These are phyloP conservation scores for Malbranchea zuffiana DNA, from an alignment of 2,329 filamentous ascomycete genomes.

Conservation along the genomic window DNA sequence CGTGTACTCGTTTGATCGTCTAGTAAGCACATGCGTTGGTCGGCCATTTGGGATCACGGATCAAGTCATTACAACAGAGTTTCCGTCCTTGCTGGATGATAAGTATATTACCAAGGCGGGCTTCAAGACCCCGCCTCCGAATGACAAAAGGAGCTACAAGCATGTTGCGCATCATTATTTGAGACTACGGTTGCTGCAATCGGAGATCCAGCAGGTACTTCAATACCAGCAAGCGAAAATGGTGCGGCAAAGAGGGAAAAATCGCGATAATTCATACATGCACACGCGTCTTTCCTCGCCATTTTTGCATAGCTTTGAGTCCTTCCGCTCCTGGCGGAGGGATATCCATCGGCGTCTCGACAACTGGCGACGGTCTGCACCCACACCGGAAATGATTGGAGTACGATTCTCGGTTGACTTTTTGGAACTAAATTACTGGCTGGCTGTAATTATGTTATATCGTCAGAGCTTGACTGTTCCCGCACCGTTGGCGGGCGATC, in stretches of 20 bases:
- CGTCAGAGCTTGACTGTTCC: constrained; percentile 81
- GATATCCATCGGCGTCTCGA: constrained; percentile 75
- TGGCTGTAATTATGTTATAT: constrained; percentile 91
- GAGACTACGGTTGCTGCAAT: constrained; percentile 75
- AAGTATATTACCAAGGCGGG: constrained; percentile 73
- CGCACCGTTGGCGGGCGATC: constrained; percentile 70
- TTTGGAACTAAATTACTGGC: constrained; percentile 93
- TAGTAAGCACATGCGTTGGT: constrained; percentile 88
- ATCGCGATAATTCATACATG: constrained; percentile 56
- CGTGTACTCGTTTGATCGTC: constrained; percentile 86
- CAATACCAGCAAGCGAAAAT: constrained; percentile 84
- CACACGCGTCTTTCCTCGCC: constrained; percentile 70
- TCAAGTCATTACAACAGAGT: constrained; percentile 89
- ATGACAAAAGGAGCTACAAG: constrained; percentile 72
- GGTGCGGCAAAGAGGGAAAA: constrained; percentile 55
- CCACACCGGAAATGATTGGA: constrained; percentile 65
- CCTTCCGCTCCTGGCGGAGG: constrained; percentile 76
- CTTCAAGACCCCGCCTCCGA: constrained; percentile 50
- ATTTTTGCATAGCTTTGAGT: constrained; percentile 72
- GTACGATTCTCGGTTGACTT: constrained; percentile 86
- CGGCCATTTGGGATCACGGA: constrained; percentile 92
- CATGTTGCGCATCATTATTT: constrained; percentile 87
- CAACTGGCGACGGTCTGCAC: constrained; percentile 78
- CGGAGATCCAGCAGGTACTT: constrained; percentile 86
- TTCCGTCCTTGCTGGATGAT: constrained; percentile 81